Evolutionary conservation across 352 stramenopile genomes (phyloP), one percentile per base, ranked within the genome.

Genomic region (Pythium phragmiticola): DNA sequence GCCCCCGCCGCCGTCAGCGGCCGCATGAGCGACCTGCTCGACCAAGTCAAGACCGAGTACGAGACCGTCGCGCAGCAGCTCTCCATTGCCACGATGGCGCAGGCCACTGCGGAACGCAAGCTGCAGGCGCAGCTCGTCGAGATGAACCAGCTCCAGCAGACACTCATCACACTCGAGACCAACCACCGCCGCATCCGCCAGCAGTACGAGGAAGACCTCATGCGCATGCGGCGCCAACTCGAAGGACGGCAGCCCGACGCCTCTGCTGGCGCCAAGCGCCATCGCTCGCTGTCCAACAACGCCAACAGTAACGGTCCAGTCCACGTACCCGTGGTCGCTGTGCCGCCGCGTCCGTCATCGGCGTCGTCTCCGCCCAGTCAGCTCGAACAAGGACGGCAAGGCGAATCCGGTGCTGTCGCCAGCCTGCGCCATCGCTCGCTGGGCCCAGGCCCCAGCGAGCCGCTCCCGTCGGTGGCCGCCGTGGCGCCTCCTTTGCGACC

Each of bases 141-240:
- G 62, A 92, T 94, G 86, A 84, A 92, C 74, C 84, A 93, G 73
- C 90, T 94, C 67, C 86, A 94, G 68, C 84, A 92, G 71, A 89
- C 84, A 39, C 77, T 94, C 33, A 92, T 90, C 74, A 82, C 77
- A 23, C 72, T 94, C 13, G 86, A 94, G 64, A 70, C 84, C 23
- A 93, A 90, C 69, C 86, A 94, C 58, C 83, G 84, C 39, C 83
- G 83, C 43, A 79, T 92, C 43, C 84, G 86, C 39, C 83, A 92
- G 68, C 84, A 92, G 63, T 94, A 94, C 63, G 86, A 94, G 57
- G 86, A 94, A 36, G 86, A 94, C 56, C 77, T 94, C 62, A 72
- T 92, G 60, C 83, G 83, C 54, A 87, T 94, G 84, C 86, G 86
- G 6, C 72, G 83, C 12, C 86, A 94, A 66, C 68, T 94, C 43